Evolutionary conservation across 805 yeast genomes (phyloP), one percentile per base, ranked within the genome.

Genomic region (Metschnikowia santaceciliae): DNA sequence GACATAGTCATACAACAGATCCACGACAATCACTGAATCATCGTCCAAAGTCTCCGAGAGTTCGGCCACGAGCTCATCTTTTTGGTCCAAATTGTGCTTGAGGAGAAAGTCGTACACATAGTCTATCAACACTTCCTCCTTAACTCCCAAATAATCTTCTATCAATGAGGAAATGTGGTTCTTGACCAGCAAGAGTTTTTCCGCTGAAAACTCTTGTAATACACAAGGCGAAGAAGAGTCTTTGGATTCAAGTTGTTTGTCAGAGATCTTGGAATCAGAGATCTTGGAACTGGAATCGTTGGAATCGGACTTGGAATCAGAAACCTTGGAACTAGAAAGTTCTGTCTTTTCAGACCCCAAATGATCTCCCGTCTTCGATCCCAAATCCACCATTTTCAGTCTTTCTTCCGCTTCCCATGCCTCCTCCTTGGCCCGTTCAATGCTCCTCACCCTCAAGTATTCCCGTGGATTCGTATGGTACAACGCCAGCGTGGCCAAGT

Each of bases 61-160:
- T 52, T 80, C 86, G 3, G 64, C 61, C 17, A 74, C 53, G 45
- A 81, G 68, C 4, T 60, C 66, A 4, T 63, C 64, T 38, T 68
- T 68, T 7, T 59, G 65, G 39, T 58, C 67, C 23, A 75, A 62
- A 26, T 65, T 67, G 20, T 63, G 53, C 17, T 56, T 59, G 32
- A 65, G 55, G 3, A 80, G 63, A 47, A 73, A 70, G 33, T 68
- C 68, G 34, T 67, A 58, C 30, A 82, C 70, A 47, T 75, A 78
- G 2, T 71, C 70, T 13, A 74, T 65, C 53, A 82, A 67, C 40
- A 78, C 75, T 13, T 77, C 80, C 53, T 82, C 88, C 46, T 68
- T 66, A 42, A 79, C 68, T 1, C 86, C 87, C 43, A 82, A 61
- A 50, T 71, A 77, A 50, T 80, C 82, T 49, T 75, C 81, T 32